Evolutionary conservation across 345 rosid genomes (phyloP), one percentile per base, ranked within the genome.

Genomic region (Camelina neglecta): DNA sequence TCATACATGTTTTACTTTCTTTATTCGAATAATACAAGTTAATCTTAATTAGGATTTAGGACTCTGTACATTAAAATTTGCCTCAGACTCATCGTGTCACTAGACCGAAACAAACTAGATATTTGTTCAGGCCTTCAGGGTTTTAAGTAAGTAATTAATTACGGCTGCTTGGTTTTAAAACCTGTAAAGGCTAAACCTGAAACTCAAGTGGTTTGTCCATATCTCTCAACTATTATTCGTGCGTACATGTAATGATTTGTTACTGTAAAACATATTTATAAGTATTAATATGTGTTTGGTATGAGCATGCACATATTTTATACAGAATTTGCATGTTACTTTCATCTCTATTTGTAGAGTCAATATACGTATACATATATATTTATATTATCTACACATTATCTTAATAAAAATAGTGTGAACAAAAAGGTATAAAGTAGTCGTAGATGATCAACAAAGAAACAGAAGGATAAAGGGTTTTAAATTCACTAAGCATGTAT

Each of bases 241-340:
- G 7, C 18, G 69, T 69, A 35, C n/a, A 35, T 53, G 23, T 56
- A 69, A 69, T 69, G 71, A 60, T 69, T 69, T 54, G 74, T 21
- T 54, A 62, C 66, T 54, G 65, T 36, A 45, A 29, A 29, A 63
- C 65, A 48, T 47, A 20, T 26, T 50, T 16, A 13, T 60, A 31
- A 50, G 38, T 21, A 23, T 50, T 49, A 24, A 24, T 24, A 20
- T 35, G 36, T 60, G 69, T 69, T 55, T 62, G 80, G 75, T 69
- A 69, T 33, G 49, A 44, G 58, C 80, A 61, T 76, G 71, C 71
- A 33, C 29, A 62, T 69, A 54, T 44, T 62, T 42, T 61, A 61
- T 61, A 36, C 21, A 69, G 7, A 53, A 61, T 42, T n/a, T 63
- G 80, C 75, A 69, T 55, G 48, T 16, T 62, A 62, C 42, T 61